Evolutionary conservation across 352 stramenopile genomes (phyloP).

Genomic region (Phytopythium chamaehyphon): DNA sequence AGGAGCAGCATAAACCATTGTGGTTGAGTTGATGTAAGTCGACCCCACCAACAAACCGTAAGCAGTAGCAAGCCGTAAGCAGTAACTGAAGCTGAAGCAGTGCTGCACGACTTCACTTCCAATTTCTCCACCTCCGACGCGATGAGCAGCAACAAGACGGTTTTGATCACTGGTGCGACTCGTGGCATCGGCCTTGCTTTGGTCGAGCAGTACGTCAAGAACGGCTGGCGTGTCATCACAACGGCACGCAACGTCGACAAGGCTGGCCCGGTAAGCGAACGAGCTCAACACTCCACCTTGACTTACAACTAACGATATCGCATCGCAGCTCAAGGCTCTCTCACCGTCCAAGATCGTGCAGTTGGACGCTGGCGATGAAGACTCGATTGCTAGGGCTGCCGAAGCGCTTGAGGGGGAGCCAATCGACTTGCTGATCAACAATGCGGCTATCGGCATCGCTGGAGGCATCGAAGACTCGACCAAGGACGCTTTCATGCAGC

Average conservation of each 20-base stretch:
- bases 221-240: constrained; percentile 28
- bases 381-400: constrained; percentile 29
- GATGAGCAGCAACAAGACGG: constrained; percentile 19
- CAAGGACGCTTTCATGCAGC: constrained; percentile 42
- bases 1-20: too few relatives aligned
- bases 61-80: too few relatives aligned
- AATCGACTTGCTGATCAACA: constrained; percentile 65
- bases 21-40: too few relatives aligned
- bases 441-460: constrained; percentile 40
- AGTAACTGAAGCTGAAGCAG: too few relatives aligned
- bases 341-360: constrained; percentile 32
- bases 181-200: constrained; percentile 28
- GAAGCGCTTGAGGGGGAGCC: constrained; percentile 30
- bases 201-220: constrained; percentile 18
- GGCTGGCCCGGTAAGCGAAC: constrained; percentile 8
- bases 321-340: constrained; percentile 24
- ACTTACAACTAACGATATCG: background rate
- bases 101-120: too few relatives aligned
- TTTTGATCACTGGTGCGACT: constrained; percentile 29
- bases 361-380: constrained; percentile 39
- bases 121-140: background rate
- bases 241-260: constrained; percentile 14
- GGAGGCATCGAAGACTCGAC: constrained; percentile 20
- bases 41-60: too few relatives aligned
- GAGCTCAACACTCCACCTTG: too few relatives aligned